A percentile compares a stretch with the other conserved stretches of the same genome.
These are phyloP conservation scores for Colletotrichum plurivorum DNA, from an alignment of 2,329 filamentous ascomycete species.

Conservation along the genomic window DNA sequence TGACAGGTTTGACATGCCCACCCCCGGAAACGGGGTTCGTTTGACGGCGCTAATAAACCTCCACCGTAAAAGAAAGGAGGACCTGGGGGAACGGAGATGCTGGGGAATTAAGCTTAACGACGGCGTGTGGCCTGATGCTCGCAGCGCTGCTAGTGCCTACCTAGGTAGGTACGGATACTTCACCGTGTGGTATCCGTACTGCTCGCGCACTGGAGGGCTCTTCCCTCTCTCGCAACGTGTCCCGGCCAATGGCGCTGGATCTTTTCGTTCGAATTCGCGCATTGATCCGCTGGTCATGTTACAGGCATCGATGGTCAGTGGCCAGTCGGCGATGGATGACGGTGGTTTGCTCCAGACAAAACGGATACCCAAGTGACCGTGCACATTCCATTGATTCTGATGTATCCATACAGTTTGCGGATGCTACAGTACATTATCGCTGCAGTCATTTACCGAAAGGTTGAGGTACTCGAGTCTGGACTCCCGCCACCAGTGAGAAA, in stretches of 20 bases:
- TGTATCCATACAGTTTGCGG: too few species aligned
- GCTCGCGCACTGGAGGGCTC: neutral
- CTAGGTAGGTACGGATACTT: neutral
- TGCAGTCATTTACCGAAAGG: too few species aligned
- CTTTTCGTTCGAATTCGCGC: slow-evolving; percentile 18
- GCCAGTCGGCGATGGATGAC: neutral
- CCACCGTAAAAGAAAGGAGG: slow-evolving; percentile 27
- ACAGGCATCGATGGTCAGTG: slow-evolving; percentile 1
- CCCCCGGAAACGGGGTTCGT: slow-evolving; percentile 12
- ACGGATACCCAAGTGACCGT: too few species aligned
- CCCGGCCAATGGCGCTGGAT: slow-evolving; percentile 25
- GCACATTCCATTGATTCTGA: too few species aligned
- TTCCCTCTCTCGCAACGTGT: neutral
- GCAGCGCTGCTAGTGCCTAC: neutral
- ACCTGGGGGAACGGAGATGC: slow-evolving; percentile 6
- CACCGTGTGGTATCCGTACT: too few species aligned
- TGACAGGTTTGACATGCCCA: slow-evolving; percentile 27
- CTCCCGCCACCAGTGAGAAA: neutral
- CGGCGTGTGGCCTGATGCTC: slow-evolving; percentile 23
- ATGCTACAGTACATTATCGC: too few species aligned
- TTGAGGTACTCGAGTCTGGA: neutral
- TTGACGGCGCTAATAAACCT: neutral
- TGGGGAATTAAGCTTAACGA: slow-evolving; percentile 39
- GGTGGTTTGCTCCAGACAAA: neutral
- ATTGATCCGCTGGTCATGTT: neutral